These are phyloP conservation scores for Phytophthora agathidicida DNA, from an alignment of 352 stramenopile genomes.

Conservation along the genomic window DNA sequence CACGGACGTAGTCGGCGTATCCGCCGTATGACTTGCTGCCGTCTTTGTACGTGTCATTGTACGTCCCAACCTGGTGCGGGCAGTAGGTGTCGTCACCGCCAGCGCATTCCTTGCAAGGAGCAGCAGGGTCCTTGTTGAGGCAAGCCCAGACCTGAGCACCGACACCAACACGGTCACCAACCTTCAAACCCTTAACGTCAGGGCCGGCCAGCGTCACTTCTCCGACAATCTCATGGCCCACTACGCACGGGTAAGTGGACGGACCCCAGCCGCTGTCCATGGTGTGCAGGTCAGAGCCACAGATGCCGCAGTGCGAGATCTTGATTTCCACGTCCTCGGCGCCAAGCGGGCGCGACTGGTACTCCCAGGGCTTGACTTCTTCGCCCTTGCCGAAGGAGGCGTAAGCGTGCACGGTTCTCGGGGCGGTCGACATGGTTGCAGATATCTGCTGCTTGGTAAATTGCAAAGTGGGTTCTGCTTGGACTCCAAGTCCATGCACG, in stretches of 20 bases:
- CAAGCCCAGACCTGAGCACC: conserved; percentile 47
- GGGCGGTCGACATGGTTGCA: conserved; percentile 25
- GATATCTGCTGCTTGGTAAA: conserved; percentile 5
- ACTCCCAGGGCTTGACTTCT: conserved; percentile 46
- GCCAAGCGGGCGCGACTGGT: conserved; percentile 23
- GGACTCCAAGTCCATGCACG: too few species aligned
- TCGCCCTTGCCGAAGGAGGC: conserved; percentile 43
- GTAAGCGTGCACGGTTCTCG: conserved; percentile 34
- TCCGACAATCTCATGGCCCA: conserved; percentile 50
- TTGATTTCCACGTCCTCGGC: conserved; percentile 25
- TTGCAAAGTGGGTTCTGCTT: conserved; percentile 11
- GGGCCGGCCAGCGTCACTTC: conserved; percentile 15
- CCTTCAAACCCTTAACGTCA: conserved; percentile 20
- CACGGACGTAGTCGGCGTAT: conserved; percentile 74
- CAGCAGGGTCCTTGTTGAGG: conserved; percentile 55
- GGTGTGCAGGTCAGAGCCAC: conserved; percentile 27
- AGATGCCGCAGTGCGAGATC: conserved; percentile 30
- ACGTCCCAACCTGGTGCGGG: conserved; percentile 45
- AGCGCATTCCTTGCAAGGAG: conserved; percentile 61
- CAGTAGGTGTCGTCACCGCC: conserved; percentile 69
- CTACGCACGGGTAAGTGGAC: conserved; percentile 45
- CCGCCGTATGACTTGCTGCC: conserved; percentile 49
- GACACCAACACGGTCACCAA: conserved; percentile 26
- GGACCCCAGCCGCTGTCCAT: conserved; percentile 29
- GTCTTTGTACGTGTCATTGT: conserved; percentile 52